Conservation (phyloP, 805 yeast genomes). For the Candida sithepensis region DNA sequence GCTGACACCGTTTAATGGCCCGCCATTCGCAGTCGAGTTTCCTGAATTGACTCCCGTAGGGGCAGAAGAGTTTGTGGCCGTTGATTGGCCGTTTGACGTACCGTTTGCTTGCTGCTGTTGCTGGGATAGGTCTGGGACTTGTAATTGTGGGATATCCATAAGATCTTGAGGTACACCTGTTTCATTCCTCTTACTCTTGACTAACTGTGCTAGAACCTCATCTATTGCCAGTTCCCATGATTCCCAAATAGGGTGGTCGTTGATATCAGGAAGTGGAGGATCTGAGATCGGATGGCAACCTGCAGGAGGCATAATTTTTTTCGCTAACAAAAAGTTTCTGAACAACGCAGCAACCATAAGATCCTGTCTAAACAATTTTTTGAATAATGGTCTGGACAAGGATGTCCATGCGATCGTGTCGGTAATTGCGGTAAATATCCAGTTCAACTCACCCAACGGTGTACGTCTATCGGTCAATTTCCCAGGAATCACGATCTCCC, state of each 20-base stretch:
- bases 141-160: conserved; percentile 30
- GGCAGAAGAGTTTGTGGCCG: not conserved
- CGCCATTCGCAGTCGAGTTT: conserved; percentile 1
- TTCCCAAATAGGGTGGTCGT: conserved; percentile 92
- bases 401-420: conserved; percentile 98
- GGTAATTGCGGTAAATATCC: conserved; percentile 97
- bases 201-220: conserved; percentile 76
- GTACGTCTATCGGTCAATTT: conserved; percentile 89
- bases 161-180: conserved; percentile 18
- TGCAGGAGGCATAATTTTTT: conserved; percentile 87
- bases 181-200: conserved; percentile 35
- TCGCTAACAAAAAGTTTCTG: conserved; percentile 87
- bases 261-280: conserved; percentile 85
- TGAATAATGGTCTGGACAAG: conserved; percentile 81
- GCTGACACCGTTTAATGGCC: conserved; percentile 9
- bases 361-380: conserved; percentile 89
- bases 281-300: conserved; percentile 94
- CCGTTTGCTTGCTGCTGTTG: conserved; percentile 3
- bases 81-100: not conserved
- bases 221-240: conserved; percentile 98
- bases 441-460: conserved; percentile 91
- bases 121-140: conserved; percentile 18
- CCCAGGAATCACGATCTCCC: conserved; percentile 78
- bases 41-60: conserved; percentile 1
- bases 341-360: conserved; percentile 94